Evolutionary conservation across 1,284 basidiomycete species (phyloP), one percentile per base, ranked within the genome.

Genomic region (Ceratobasidium sp.): DNA sequence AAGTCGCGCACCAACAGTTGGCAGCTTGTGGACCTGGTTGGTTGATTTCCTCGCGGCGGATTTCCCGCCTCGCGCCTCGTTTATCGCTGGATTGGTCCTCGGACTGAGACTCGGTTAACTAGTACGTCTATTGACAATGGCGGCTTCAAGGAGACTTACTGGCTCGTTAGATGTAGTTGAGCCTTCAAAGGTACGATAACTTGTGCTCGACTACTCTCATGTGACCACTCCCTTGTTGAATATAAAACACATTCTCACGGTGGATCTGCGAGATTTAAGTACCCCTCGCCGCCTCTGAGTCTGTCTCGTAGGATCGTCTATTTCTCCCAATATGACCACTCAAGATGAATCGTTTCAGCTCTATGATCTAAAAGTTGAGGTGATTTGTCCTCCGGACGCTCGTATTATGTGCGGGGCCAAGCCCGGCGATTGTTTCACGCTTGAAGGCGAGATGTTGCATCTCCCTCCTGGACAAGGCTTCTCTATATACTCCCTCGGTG

Each of bases 1-100:
- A 33, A 86, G 81, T 76, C 85, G 80, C 71, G 85, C 92, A 7
- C 92, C 93, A 0, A 93, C 88, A 7, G 82, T 92, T 74, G 82
- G 81, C 44, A 89, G 90, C 3, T 81, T 93, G 48, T 95, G 92
- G 88, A 87, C 83, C 59, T 90, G 92, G 88, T 80, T 93, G 31
- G 84, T 95, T 47, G 86, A 96, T 83, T 98, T 98, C 85, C 85
- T 98, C 80, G 95, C 94, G 0, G 93, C 95, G 29, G 94, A 98
- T 82, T 98, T 98, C 85, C 96, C 96, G 81, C 93, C 89, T 19
- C 84, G 93, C 75, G 93, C 92, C 3, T 89, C 91, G 6, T 94
- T 94, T 81, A 78, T 92, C 51, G 92, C 88, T 9, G 93, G 93
- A 5, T 85, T 94, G 75, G 85, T 84, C 1, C 83, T 94, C 57